These are phyloP conservation scores for Calonectria pauciramosa DNA, from an alignment of 2,329 filamentous ascomycete genomes.

Conservation along the genomic window DNA sequence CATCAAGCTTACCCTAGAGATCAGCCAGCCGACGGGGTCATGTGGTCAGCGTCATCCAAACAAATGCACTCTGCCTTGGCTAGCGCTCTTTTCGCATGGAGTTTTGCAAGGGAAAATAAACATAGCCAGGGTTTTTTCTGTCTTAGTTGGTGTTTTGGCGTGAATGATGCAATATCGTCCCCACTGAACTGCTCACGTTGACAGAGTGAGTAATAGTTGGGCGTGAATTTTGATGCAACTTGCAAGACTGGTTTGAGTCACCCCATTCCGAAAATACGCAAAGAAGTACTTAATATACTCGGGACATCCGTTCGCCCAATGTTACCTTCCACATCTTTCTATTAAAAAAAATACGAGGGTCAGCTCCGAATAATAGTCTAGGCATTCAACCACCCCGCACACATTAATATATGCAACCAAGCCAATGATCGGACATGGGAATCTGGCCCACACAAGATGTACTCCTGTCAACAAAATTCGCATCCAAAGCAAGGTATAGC, in stretches of 20 bases:
- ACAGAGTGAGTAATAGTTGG: not conserved
- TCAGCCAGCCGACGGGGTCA: not conserved
- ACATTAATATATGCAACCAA: not conserved
- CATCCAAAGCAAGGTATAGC: not conserved
- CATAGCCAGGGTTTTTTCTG: not conserved
- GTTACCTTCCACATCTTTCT: not conserved
- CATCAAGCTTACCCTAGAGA: slow-evolving; percentile 27
- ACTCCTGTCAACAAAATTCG: not conserved
- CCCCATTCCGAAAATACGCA: not conserved
- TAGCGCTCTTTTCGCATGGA: not conserved
- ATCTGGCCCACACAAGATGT: not conserved
- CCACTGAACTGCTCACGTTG: not conserved
- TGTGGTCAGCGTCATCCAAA: slow-evolving; percentile 5
- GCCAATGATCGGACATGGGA: not conserved
- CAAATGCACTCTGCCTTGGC: not conserved
- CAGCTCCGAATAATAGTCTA: not conserved
- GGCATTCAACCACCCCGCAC: not conserved
- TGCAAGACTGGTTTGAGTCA: not conserved
- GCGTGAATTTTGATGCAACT: not conserved
- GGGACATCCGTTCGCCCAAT: not conserved
- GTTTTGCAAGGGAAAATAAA: not conserved
- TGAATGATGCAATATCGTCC: not conserved
- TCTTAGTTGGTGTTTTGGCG: not conserved
- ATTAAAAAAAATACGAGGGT: not conserved
- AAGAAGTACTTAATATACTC: not conserved